Evolutionary conservation across 352 stramenopile species (phyloP).

Genomic region (Globisporangium mamillatum): DNA sequence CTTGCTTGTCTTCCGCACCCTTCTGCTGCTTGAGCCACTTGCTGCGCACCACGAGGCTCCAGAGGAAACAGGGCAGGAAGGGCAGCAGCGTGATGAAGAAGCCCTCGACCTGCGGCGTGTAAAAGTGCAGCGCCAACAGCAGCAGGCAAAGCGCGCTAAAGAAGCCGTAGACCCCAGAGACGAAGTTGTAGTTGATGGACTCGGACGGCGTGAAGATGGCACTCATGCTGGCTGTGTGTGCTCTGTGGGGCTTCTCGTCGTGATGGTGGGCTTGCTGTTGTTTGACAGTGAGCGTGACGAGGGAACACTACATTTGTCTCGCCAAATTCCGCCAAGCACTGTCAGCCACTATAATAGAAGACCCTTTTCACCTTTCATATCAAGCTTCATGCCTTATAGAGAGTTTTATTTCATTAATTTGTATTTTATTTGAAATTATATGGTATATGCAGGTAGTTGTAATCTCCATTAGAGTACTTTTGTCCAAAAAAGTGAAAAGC

Average conservation of each 20-base stretch:
- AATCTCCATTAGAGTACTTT: neutral
- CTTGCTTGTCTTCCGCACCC: conserved; percentile 24
- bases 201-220: conserved; percentile 62
- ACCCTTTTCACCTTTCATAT: neutral
- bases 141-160: conserved; percentile 58
- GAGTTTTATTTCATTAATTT: neutral
- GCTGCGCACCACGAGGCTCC: conserved; percentile 76
- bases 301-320: neutral
- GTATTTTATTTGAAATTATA: neutral
- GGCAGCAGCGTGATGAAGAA: conserved; percentile 85
- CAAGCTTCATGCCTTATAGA: neutral
- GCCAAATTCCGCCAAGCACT: neutral
- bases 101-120: conserved; percentile 63
- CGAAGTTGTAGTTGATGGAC: conserved; percentile 91
- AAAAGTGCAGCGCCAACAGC: conserved; percentile 61
- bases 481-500: neutral
- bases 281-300: neutral
- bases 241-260: neutral
- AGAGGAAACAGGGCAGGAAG: conserved; percentile 81
- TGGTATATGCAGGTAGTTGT: neutral
- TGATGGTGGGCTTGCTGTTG: conserved; percentile 4
- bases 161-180: conserved; percentile 70
- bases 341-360: neutral
- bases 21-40: conserved; percentile 58
- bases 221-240: conserved; percentile 9